Percentiles rank a stretch among this genome's conserved stretches.
These are phyloP conservation scores for Xerocomus potaroensis DNA, from an alignment of 768 basidiomycete genomes.

Conservation along the genomic window DNA sequence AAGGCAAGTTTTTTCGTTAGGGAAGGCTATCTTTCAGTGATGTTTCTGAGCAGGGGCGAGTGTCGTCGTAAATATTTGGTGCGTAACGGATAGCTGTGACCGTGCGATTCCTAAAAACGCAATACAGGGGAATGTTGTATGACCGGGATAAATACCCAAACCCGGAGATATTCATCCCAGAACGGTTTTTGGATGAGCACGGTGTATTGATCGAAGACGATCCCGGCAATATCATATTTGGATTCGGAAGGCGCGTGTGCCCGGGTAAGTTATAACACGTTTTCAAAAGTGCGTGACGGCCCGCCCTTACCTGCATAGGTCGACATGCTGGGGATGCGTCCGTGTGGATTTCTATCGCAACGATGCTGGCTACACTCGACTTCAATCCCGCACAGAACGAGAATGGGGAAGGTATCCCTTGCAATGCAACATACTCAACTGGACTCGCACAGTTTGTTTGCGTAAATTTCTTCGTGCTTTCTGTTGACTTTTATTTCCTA, in stretches of 20 bases:
- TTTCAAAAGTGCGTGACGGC: too few relatives aligned
- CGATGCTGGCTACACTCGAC: constrained; percentile 6
- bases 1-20: constrained; percentile 2
- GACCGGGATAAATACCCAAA: constrained; percentile 10
- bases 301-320: background rate
- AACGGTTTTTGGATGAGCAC: constrained; percentile 8
- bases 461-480: too few relatives aligned
- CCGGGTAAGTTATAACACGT: constrained; percentile 1
- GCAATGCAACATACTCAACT: constrained; percentile 1
- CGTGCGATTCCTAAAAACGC: too few relatives aligned
- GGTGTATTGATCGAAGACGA: constrained; percentile 3
- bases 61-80: constrained; percentile 3
- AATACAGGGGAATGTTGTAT: constrained; percentile 5
- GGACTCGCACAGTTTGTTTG: constrained; percentile 2
- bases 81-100: background rate
- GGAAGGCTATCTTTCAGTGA: background rate
- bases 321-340: constrained; percentile 6
- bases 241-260: constrained; percentile 7
- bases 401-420: background rate
- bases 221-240: constrained; percentile 6
- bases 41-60: background rate
- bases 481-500: background rate
- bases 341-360: constrained; percentile 4
- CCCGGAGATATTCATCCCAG: constrained; percentile 9
- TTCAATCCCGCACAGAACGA: constrained; percentile 1